Evolutionary conservation across 208 protist genomes (phyloP), one percentile per base, ranked within the genome.

Genomic region (Herpetomonas tarakana): DNA sequence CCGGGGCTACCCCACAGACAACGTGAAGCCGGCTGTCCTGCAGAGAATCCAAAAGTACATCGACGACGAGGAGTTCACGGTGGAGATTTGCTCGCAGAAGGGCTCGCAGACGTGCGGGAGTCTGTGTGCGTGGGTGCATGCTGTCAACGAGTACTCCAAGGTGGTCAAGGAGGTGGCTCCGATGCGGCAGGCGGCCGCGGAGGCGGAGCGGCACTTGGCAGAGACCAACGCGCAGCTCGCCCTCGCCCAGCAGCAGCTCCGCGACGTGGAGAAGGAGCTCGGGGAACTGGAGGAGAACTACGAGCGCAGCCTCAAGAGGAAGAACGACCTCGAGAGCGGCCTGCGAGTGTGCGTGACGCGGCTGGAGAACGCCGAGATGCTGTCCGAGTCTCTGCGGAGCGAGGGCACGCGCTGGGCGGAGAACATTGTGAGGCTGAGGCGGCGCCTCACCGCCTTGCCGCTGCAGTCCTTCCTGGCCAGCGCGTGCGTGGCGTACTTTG

Each of bases 81-180:
- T 95, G 11, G 93, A 98, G 63, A 88, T 88, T 27, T 90, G 88
- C 52, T 97, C 97, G 22, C 65, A 69, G 30, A 92, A 95, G 63
- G 93, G 95, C 19, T 98, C 94, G 26, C 77, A 92, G 68, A 98
- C 98, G 26, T 97, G 95, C 51, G 92, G 83, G n/a, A 95, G 87
- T 46, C 83, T 99, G 14, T 99, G 97, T 58, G 83, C 88, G 56
- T 99, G 98, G 98, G 88, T 97, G 66, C 80, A 89, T 58, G 97
- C 97, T n/a, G 91, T 99, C 56, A 88, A 98, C 68, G 82, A 93
- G 68, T 98, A 97, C 75, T 93, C 90, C 57, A 89, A 97, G 58
- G 94, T 97, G 25, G 91, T 97, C n/a, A 98, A 98, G 80, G 77
- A 94, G 63, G 95, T 98, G 9, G 96, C 95, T 29, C 98, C 98